Evolutionary conservation across 305 asterid genomes (phyloP).

Genomic region (Ilex paraguariensis): DNA sequence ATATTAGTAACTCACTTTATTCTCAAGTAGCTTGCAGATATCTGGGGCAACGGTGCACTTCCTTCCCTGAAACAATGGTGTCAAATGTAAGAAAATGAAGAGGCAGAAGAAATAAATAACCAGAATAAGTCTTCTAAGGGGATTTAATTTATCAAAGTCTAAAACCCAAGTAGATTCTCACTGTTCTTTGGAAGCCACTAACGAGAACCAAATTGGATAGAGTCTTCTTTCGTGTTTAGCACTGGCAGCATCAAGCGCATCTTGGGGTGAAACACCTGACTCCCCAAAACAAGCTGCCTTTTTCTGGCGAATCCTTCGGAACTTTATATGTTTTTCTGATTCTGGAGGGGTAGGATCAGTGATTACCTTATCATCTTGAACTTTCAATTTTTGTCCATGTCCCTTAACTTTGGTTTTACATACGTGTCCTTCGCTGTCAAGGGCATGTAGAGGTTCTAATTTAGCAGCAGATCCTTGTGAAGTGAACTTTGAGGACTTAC

Average conservation of each 20-base stretch:
- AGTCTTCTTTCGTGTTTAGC: conserved; percentile 17
- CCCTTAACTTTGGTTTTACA: conserved; percentile 36
- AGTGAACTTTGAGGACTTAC: conserved; percentile 21
- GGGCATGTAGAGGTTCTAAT: conserved; percentile 30
- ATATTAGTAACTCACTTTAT: conserved; percentile 56
- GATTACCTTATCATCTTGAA: conserved; percentile 40
- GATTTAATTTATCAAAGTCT: conserved; percentile 4
- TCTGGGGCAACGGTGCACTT: conserved; percentile 76
- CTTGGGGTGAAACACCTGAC: conserved; percentile 45
- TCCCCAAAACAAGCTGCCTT: conserved; percentile 35
- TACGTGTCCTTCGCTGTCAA: conserved; percentile 29
- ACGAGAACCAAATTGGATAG: conserved; percentile 32
- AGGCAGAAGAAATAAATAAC: conserved; percentile 10
- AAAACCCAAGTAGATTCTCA: conserved; percentile 26
- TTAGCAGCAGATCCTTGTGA: conserved; percentile 24
- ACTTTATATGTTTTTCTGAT: conserved; percentile 49
- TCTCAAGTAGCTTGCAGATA: conserved; percentile 84
- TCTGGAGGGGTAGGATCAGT: conserved; percentile 31
- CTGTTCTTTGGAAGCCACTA: conserved; percentile 38
- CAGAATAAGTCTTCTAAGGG: conserved; percentile 4
- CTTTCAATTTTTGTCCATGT: conserved; percentile 33
- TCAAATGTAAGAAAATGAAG: conserved; percentile 13
- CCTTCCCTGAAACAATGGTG: conserved; percentile 53
- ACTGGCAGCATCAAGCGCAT: conserved; percentile 17
- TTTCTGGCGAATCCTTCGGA: conserved; percentile 33